A percentile compares a stretch with the other conserved stretches of the same genome.
These are phyloP conservation scores for Wickerhamiella bombiphila DNA, from an alignment of 805 yeast genomes.

Conservation along the genomic window DNA sequence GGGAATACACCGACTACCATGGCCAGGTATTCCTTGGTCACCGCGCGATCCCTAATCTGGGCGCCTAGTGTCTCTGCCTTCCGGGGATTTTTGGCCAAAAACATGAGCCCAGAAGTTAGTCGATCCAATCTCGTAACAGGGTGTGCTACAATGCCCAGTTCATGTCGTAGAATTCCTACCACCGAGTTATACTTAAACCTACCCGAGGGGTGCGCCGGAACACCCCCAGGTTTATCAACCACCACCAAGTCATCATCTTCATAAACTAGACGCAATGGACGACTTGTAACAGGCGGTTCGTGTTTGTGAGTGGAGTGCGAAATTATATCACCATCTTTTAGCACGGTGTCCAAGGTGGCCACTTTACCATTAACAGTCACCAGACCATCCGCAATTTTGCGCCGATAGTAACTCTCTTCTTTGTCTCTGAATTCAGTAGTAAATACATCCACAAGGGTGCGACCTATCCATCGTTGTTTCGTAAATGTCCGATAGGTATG, in stretches of 20 bases:
- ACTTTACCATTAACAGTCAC: slow-evolving; percentile 57
- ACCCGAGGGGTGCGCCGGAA: slow-evolving; percentile 95
- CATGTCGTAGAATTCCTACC: slow-evolving; percentile 62
- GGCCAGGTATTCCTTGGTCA: slow-evolving; percentile 73
- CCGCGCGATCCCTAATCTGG: slow-evolving; percentile 55
- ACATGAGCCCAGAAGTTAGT: slow-evolving; percentile 85
- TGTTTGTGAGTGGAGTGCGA: slow-evolving; percentile 72
- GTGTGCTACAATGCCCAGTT: slow-evolving; percentile 52
- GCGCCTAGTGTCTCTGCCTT: slow-evolving; percentile 65
- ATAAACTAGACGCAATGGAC: slow-evolving; percentile 46
- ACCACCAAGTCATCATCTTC: slow-evolving; percentile 67
- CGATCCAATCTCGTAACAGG: slow-evolving; percentile 84
- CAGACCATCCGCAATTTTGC: slow-evolving; percentile 57
- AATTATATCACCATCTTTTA: slow-evolving; percentile 72
- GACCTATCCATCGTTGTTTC: slow-evolving; percentile 79
- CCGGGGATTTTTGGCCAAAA: slow-evolving; percentile 65
- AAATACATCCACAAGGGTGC: slow-evolving; percentile 69
- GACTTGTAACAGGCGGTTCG: slow-evolving; percentile 67
- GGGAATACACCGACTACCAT: slow-evolving; percentile 83
- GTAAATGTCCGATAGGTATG: slow-evolving; percentile 86
- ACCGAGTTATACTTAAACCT: slow-evolving; percentile 63
- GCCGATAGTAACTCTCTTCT: slow-evolving; percentile 46
- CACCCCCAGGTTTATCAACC: slow-evolving; percentile 85
- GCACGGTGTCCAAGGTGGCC: slow-evolving; percentile 48
- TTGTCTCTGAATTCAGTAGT: slow-evolving; percentile 72